A percentile compares a stretch with the other conserved stretches of the same genome.
Evolutionary conservation across 805 yeast species (phyloP).

Genomic region (Yarrowia osloensis): DNA sequence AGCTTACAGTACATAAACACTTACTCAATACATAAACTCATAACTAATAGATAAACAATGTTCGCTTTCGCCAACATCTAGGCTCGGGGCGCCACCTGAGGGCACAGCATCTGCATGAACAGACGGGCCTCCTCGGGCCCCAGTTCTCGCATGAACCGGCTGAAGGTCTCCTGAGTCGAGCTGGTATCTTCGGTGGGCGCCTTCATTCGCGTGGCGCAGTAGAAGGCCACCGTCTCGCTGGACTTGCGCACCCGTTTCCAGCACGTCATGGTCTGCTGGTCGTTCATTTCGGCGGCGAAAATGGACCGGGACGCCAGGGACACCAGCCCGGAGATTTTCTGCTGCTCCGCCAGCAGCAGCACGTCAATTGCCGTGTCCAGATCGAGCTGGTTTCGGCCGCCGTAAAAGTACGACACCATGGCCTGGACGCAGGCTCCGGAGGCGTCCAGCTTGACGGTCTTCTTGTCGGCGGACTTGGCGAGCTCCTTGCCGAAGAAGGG

Average conservation of each 20-base stretch:
- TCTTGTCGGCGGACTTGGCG: background rate
- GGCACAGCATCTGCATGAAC: background rate
- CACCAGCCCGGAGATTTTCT: background rate
- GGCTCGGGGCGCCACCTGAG: background rate
- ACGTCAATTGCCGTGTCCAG: background rate
- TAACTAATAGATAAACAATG: too few relatives aligned
- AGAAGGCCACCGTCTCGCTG: background rate
- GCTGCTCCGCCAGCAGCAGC: background rate
- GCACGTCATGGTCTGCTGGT: background rate
- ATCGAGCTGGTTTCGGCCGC: background rate
- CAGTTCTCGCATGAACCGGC: background rate
- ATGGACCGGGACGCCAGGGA: background rate
- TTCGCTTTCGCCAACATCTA: too few relatives aligned
- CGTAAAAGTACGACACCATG: background rate
- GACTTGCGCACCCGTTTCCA: background rate
- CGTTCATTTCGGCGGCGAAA: background rate
- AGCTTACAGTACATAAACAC: too few relatives aligned
- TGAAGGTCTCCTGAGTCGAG: background rate
- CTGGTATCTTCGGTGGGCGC: background rate
- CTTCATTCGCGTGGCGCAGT: background rate
- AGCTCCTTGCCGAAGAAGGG: background rate
- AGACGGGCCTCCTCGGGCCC: background rate
- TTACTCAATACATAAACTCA: too few relatives aligned
- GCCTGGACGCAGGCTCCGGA: background rate
- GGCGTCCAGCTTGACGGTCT: background rate